phyloP scores from a whole-genome alignment of 352 stramenopile species.

The Globisporangium apiculatum region DNA sequence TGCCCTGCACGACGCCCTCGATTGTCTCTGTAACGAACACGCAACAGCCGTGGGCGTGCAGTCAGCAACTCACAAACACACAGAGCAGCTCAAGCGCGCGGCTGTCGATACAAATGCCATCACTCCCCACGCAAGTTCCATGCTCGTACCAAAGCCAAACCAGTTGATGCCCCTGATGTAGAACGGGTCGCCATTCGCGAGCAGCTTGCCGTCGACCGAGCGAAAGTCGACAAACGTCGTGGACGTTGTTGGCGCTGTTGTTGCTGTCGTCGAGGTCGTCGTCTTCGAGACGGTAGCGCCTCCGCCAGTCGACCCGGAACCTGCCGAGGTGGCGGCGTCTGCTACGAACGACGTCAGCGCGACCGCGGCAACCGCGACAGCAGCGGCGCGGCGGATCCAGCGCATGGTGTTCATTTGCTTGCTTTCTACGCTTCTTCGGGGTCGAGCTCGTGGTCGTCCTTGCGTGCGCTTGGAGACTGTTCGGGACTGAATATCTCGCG shows the following conservation, averaged over 20 bases:
- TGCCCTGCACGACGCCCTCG: constrained; percentile 45
- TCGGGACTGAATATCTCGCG: constrained; percentile 4
- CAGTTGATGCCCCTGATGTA: constrained; percentile 71
- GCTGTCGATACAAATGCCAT: not conserved
- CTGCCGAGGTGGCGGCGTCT: not conserved
- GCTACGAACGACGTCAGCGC: not conserved
- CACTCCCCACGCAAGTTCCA: not conserved
- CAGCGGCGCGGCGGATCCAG: constrained; percentile 5
- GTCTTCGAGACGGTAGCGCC: not conserved
- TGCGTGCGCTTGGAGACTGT: not conserved
- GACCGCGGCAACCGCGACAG: not conserved
- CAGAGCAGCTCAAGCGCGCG: not conserved
- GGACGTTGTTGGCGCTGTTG: not conserved
- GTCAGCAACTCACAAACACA: not conserved
- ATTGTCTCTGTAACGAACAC: constrained; percentile 32
- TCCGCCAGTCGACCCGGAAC: not conserved
- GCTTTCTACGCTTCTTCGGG: not conserved
- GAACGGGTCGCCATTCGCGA: constrained; percentile 45
- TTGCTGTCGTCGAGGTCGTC: not conserved
- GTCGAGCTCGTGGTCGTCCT: not conserved
- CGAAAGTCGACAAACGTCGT: constrained; percentile 55
- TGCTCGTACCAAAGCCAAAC: constrained; percentile 44
- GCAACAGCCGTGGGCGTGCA: too few relatives aligned
- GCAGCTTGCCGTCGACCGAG: constrained; percentile 45
- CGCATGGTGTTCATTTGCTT: constrained; percentile 2